phyloP scores from a whole-genome alignment of 169 alveolate species.

The Eimeria praecox region DNA sequence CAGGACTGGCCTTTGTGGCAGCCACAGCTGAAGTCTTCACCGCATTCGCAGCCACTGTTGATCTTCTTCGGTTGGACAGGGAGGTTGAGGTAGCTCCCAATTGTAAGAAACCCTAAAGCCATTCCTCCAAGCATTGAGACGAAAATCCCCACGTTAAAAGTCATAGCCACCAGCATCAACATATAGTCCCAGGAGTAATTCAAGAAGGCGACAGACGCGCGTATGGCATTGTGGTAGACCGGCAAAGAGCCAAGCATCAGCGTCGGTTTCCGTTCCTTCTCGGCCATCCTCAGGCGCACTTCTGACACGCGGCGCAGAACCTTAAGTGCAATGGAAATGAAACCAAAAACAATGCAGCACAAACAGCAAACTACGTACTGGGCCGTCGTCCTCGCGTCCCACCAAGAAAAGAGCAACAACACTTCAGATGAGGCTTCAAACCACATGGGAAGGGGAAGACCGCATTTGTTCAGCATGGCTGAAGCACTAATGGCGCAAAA shows the following conservation, averaged over 20 bases:
- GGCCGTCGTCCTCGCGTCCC: slow-evolving; percentile 48
- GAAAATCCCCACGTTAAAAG: slow-evolving; percentile 82
- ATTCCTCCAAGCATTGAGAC: slow-evolving; percentile 71
- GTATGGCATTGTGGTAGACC: slow-evolving; percentile 61
- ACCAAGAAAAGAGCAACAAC: slow-evolving; percentile 61
- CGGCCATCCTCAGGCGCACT: slow-evolving; percentile 21
- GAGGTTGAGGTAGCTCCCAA: slow-evolving; percentile 57
- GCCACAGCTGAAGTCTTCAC: slow-evolving; percentile 39
- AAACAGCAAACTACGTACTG: slow-evolving; percentile 57
- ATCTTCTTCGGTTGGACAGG: neutral
- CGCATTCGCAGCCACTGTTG: slow-evolving; percentile 47
- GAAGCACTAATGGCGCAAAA: neutral
- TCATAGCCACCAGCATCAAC: slow-evolving; percentile 83
- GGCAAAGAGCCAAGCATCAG: slow-evolving; percentile 68
- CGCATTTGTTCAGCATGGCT: slow-evolving; percentile 43
- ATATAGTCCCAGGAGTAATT: slow-evolving; percentile 80
- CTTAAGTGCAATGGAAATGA: slow-evolving; percentile 75
- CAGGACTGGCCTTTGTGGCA: slow-evolving; percentile 70
- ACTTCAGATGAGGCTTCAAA: slow-evolving; percentile 65
- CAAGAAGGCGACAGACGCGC: slow-evolving; percentile 72
- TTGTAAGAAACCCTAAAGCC: slow-evolving; percentile 70
- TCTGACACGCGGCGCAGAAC: slow-evolving; percentile 75
- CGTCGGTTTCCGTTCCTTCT: slow-evolving; percentile 31
- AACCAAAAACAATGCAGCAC: slow-evolving; percentile 48
- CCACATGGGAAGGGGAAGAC: slow-evolving; percentile 75